Evolutionary conservation across 2,329 filamentous ascomycete genomes (phyloP), one percentile per base, ranked within the genome.

Genomic region (Claviceps sorghi): DNA sequence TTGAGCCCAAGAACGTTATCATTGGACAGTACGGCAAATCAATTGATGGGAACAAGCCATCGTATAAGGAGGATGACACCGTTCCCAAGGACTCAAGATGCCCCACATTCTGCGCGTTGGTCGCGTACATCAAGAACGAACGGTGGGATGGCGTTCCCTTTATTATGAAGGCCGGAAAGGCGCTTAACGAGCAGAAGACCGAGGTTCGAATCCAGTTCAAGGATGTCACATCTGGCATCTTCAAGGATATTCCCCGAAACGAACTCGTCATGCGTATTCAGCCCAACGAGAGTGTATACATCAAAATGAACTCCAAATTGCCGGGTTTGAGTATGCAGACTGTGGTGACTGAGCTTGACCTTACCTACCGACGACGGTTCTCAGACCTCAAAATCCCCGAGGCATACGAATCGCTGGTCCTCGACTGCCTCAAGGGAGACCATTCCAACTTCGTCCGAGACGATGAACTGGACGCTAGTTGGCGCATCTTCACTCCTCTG

Each of bases 291-390:
- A 95, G 88, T 67, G 90, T 98, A 60, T 98, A 98, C 75, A 95
- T 97, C 72, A 98, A 98, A 83, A 98, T 98, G 93, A 98, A 98
- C 84, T 97, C 91, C 32, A 98, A 98, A 79, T 78, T 98, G 54
- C 94, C 93, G 21, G 93, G 93, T 63, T 77, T 98, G 63, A 97
- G 89, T 76, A 98, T 97, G 90, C 93, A 98, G 78, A 98, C 93
- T 13, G 93, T 97, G 41, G 88, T 96, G 61, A 98, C 93, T 55
- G 93, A 98, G 75, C 86, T 98, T 55, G 93, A 98, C 66, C 81
- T 98, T 60, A 98, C 94, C 58, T 98, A 98, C 78, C 83, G 94
- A 67, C 84, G 93, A 70, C 86, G 94, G 61, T 98, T 98, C 82
- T 97, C 93, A 19, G 93, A 98, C 71, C 81, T 98, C 54, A 98